Percentiles rank a stretch among this genome's conserved stretches.
Conservation (phyloP, 345 rosid genomes). For the Camelina neglecta region DNA sequence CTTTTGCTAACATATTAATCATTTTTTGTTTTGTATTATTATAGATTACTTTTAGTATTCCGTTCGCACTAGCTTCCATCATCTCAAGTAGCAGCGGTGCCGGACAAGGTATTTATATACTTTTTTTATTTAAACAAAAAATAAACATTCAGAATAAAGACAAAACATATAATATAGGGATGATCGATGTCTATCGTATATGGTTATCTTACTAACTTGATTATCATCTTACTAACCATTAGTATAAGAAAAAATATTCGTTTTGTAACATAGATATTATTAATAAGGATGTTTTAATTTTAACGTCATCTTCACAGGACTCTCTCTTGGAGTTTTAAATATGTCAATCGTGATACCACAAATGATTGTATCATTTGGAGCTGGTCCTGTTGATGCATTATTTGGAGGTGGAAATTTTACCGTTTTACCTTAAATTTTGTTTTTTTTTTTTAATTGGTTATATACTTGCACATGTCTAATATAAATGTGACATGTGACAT, state of each 20-base stretch:
- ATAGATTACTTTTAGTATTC: constrained; percentile 37
- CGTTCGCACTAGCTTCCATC: constrained; percentile 37
- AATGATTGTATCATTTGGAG: constrained; percentile 37
- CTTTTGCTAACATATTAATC: not conserved
- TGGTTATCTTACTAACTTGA: too few relatives aligned
- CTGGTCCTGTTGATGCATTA: constrained; percentile 29
- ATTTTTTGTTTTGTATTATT: not conserved
- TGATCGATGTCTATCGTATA: too few relatives aligned
- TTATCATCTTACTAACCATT: too few relatives aligned
- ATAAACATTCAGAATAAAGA: too few relatives aligned
- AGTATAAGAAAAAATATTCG: too few relatives aligned
- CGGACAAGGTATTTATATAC: constrained; percentile 32
- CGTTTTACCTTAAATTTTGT: constrained; percentile 14
- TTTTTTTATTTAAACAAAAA: too few relatives aligned
- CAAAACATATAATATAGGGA: too few relatives aligned
- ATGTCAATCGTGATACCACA: constrained; percentile 76
- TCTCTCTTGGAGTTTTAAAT: constrained; percentile 82
- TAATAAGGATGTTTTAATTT: not conserved
- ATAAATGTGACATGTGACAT: not conserved
- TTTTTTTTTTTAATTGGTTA: not conserved
- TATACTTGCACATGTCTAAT: not conserved
- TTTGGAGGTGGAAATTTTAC: constrained; percentile 40
- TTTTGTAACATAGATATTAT: not conserved
- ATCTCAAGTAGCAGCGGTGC: constrained; percentile 34
- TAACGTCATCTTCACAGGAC: constrained; percentile 49